Percentiles rank a stretch among this genome's conserved stretches.
Evolutionary conservation across 2,329 filamentous ascomycete species (phyloP).

Genomic region (Microdochium bolleyi): DNA sequence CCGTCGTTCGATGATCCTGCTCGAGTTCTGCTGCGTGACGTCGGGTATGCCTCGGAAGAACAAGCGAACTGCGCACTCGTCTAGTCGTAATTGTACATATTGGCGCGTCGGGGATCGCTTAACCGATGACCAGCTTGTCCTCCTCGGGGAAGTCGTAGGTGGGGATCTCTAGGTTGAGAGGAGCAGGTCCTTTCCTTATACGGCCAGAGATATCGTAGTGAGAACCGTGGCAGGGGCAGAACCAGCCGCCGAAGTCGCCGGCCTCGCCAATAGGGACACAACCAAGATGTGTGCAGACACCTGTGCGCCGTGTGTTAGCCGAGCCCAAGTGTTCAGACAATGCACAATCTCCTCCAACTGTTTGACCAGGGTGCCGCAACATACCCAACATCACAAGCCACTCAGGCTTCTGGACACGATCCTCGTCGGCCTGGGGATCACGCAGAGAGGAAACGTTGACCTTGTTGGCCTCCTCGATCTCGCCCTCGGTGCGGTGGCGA

Average conservation of each 20-base stretch:
- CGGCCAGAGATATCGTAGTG: constrained; percentile 99
- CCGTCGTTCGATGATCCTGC: neutral
- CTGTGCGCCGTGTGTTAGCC: constrained; percentile 33
- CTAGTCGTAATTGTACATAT: constrained; percentile 21
- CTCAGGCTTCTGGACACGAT: constrained; percentile 96
- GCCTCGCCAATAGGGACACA: constrained; percentile 99
- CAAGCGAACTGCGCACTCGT: constrained; percentile 8
- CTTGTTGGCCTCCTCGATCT: constrained; percentile 93
- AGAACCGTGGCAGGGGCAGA: constrained; percentile 99
- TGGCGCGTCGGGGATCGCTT: constrained; percentile 27
- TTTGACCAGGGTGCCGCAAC: constrained; percentile 11
- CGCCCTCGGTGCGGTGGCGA: constrained; percentile 87
- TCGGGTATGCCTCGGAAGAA: neutral
- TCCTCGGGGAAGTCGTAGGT: constrained; percentile 90
- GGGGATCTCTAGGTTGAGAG: constrained; percentile 94
- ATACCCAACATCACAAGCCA: constrained; percentile 98
- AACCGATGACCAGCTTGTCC: constrained; percentile 86
- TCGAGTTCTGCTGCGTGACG: neutral
- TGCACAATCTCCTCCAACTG: neutral
- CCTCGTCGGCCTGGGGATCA: constrained; percentile 84
- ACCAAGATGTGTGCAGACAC: constrained; percentile 98
- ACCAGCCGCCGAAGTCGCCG: constrained; percentile 97
- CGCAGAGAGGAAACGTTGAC: constrained; percentile 75
- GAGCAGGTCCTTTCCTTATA: constrained; percentile 94
- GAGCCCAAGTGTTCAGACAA: constrained; percentile 7